Percentiles rank a stretch among this genome's conserved stretches.
Evolutionary conservation across 192 early-diverging fungal species (phyloP).

Genomic region (Coemansia furcata): DNA sequence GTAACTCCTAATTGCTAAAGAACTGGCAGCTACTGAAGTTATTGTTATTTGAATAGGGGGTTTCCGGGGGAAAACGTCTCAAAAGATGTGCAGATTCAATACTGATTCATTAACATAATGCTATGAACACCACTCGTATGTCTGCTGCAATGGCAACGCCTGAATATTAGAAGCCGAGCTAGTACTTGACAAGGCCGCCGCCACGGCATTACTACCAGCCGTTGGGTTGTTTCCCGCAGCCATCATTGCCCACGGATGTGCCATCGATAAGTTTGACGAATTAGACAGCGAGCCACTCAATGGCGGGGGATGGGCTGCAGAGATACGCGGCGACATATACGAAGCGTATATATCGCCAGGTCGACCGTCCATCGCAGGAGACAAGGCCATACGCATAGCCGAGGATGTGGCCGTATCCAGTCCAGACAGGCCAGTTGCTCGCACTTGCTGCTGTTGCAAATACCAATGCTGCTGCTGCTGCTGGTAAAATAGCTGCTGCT

Average conservation of each 20-base stretch:
- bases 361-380: background rate
- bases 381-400: conserved; percentile 13
- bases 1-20: too few species aligned
- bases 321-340: background rate
- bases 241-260: background rate
- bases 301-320: background rate
- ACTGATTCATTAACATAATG: background rate
- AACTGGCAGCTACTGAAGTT: too few species aligned
- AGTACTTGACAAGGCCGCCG: background rate
- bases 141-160: background rate
- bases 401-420: conserved; percentile 15
- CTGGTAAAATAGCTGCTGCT: conserved; percentile 17
- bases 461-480: conserved; percentile 15
- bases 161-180: conserved; percentile 3
- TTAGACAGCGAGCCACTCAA: background rate
- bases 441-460: conserved; percentile 6
- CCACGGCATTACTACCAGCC: background rate
- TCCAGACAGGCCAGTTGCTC: background rate
- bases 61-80: too few species aligned
- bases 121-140: conserved; percentile 3
- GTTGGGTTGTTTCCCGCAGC: background rate
- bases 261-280: background rate
- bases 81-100: too few species aligned
- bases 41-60: too few species aligned
- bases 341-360: background rate